phyloP scores from a whole-genome alignment of 176 grass and related monocot genomes.

The Neostapfia colusana region DNA sequence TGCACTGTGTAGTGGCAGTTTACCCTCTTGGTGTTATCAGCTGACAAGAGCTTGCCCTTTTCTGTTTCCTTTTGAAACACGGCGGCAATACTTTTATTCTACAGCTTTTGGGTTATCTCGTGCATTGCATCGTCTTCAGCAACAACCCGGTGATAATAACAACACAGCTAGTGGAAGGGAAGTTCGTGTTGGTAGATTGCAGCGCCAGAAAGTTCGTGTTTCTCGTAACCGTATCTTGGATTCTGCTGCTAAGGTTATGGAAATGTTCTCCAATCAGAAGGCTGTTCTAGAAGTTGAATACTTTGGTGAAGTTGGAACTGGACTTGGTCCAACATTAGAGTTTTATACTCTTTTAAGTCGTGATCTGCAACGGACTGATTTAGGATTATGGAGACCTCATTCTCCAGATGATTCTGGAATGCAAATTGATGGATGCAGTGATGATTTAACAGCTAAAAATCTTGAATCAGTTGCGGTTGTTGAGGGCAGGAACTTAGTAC shows the following conservation, averaged over 20 bases:
- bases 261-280: slow-evolving; percentile 83
- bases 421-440: slow-evolving; percentile 43
- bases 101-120: slow-evolving; percentile 90
- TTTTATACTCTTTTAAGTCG: slow-evolving; percentile 91
- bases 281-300: slow-evolving; percentile 96
- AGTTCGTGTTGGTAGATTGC: slow-evolving; percentile 65
- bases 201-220: slow-evolving; percentile 92
- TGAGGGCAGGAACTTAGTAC: slow-evolving; percentile 47
- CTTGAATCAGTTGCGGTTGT: slow-evolving; percentile 15
- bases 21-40: slow-evolving; percentile 90
- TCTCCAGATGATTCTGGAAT: slow-evolving; percentile 39
- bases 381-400: slow-evolving; percentile 80
- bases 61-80: slow-evolving; percentile 86
- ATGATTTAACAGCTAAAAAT: slow-evolving; percentile 40
- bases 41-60: slow-evolving; percentile 85
- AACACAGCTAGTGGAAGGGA: slow-evolving; percentile 70
- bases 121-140: slow-evolving; percentile 86
- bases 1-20: slow-evolving; percentile 84
- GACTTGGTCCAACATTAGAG: slow-evolving; percentile 86
- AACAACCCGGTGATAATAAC: slow-evolving; percentile 72
- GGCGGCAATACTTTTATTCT: slow-evolving; percentile 84
- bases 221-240: slow-evolving; percentile 81
- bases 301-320: slow-evolving; percentile 94
- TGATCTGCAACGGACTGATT: slow-evolving; percentile 63
- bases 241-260: slow-evolving; percentile 94